phyloP scores from a whole-genome alignment of 1,284 basidiomycete genomes.

The Cystodermella granulosa region DNA sequence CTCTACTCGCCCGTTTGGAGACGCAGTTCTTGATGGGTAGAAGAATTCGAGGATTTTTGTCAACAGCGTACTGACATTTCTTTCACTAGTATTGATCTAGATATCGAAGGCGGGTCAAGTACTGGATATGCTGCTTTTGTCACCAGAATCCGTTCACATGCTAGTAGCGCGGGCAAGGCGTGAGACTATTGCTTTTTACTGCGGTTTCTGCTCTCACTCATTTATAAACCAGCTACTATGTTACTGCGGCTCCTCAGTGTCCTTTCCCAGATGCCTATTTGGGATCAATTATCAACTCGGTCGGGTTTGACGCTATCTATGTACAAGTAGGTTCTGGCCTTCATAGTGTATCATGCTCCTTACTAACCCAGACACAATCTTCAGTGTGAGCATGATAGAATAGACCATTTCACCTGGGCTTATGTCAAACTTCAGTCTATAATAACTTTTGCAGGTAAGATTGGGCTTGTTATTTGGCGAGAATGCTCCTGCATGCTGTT shows the following conservation, averaged over 20 bases:
- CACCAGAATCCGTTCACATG: conserved; percentile 46
- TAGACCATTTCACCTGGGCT: too few relatives aligned
- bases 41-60: conserved; percentile 10
- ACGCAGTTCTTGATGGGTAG: conserved; percentile 61
- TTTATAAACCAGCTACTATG: conserved; percentile 46
- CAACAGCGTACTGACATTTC: background rate
- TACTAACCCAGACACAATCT: conserved; percentile 36
- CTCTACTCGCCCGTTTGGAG: conserved; percentile 55
- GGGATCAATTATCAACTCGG: conserved; percentile 27
- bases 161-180: conserved; percentile 49
- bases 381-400: conserved; percentile 24
- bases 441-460: conserved; percentile 49
- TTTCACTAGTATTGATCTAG: conserved; percentile 52
- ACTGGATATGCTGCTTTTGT: conserved; percentile 54
- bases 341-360: background rate
- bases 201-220: background rate
- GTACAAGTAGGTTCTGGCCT: conserved; percentile 42
- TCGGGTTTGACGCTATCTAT: conserved; percentile 42
- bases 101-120: conserved; percentile 59
- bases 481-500: background rate
- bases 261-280: conserved; percentile 55
- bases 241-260: conserved; percentile 57
- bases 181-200: conserved; percentile 22
- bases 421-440: conserved; percentile 22
- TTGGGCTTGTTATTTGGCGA: background rate